A percentile compares a stretch with the other conserved stretches of the same genome.
Conservation (phyloP, 768 basidiomycete genomes). For the Glaciozyma antarctica region DNA sequence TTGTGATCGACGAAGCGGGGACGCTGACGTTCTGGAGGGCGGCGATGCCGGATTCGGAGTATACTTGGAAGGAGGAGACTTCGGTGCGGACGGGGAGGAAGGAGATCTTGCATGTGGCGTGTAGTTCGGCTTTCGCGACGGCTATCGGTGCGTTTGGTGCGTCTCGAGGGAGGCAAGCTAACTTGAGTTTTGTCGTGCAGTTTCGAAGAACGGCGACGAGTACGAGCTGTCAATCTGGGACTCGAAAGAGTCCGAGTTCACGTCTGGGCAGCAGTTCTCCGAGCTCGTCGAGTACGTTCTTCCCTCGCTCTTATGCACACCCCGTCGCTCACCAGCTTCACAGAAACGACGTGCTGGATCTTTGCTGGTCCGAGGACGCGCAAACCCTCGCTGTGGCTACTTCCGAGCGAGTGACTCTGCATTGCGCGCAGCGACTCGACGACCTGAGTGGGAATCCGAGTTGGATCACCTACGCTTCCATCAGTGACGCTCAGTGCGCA, state of each 20-base stretch:
- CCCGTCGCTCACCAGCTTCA: neutral
- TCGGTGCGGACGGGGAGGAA: slow-evolving; percentile 56
- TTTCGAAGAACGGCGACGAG: slow-evolving; percentile 51
- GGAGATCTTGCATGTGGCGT: slow-evolving; percentile 61
- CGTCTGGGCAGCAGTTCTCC: slow-evolving; percentile 73
- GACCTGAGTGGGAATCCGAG: neutral
- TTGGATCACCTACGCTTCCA: slow-evolving; percentile 1
- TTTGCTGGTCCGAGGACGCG: slow-evolving; percentile 19
- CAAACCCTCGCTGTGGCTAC: slow-evolving; percentile 13
- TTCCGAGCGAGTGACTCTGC: slow-evolving; percentile 1
- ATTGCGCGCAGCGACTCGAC: slow-evolving; percentile 4
- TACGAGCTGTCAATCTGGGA: slow-evolving; percentile 88
- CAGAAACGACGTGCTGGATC: slow-evolving; percentile 7
- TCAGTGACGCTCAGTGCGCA: slow-evolving; percentile 5
- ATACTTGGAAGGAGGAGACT: slow-evolving; percentile 21
- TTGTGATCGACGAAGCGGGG: slow-evolving; percentile 6
- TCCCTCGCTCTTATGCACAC: no score
- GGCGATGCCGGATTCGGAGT: neutral
- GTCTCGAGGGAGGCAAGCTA: neutral
- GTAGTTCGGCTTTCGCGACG: slow-evolving; percentile 86
- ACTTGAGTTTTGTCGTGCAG: slow-evolving; percentile 39
- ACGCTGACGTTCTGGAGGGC: slow-evolving; percentile 8
- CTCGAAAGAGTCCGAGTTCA: slow-evolving; percentile 85
- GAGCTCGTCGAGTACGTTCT: slow-evolving; percentile 33
- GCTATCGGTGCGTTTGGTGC: slow-evolving; percentile 57